phyloP scores from a whole-genome alignment of 2,329 filamentous ascomycete species.

The Fusarium decemcellulare region DNA sequence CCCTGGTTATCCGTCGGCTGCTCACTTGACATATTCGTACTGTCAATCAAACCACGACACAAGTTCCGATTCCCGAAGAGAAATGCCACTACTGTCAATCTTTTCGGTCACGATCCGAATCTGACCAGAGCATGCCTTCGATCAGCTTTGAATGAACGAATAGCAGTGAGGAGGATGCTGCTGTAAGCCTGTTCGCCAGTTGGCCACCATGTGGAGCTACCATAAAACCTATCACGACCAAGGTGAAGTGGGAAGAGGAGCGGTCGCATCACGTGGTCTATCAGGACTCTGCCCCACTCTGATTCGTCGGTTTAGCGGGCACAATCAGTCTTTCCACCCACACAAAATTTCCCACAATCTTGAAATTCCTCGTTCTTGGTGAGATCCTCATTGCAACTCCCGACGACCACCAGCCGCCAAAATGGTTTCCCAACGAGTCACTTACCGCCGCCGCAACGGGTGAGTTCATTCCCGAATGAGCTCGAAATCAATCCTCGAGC shows the following conservation, averaged over 20 bases:
- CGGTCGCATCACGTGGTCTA: constrained; percentile 38
- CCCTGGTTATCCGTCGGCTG: constrained; percentile 12
- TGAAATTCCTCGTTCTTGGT: constrained; percentile 56
- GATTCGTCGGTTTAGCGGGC: constrained; percentile 57
- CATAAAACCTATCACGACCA: neutral
- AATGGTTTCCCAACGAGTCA: constrained; percentile 73
- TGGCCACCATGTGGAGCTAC: constrained; percentile 5
- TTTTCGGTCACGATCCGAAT: constrained; percentile 7
- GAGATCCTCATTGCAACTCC: constrained; percentile 54
- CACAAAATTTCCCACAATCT: constrained; percentile 61
- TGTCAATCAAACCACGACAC: constrained; percentile 12
- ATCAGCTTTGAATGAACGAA: neutral
- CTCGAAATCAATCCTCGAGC: constrained; percentile 36
- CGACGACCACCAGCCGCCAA: constrained; percentile 60
- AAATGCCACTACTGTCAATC: neutral
- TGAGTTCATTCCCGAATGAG: constrained; percentile 64
- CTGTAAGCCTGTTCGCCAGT: constrained; percentile 9
- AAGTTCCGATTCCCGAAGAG: neutral
- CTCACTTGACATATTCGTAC: constrained; percentile 3
- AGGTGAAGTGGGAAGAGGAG: neutral
- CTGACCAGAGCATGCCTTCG: neutral
- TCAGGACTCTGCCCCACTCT: constrained; percentile 36
- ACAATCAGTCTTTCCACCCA: constrained; percentile 55
- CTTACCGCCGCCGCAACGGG: constrained; percentile 85
- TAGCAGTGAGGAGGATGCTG: neutral